Evolutionary conservation across 441 rosid species (phyloP).

Genomic region (Cnidoscolus chayamansa): DNA sequence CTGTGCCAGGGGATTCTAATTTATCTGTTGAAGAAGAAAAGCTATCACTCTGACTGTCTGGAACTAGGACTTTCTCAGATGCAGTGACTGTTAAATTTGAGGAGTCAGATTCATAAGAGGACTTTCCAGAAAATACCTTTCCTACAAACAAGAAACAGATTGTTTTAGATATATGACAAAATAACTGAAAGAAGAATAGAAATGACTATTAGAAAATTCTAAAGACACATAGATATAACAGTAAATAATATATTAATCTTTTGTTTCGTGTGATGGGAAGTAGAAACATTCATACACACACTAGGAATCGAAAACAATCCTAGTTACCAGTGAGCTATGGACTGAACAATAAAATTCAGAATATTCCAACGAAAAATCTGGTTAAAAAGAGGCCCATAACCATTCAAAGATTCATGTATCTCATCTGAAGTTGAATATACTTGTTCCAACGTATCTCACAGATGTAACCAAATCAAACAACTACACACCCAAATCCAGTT

Average conservation of each 20-base stretch:
- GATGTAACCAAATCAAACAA: no score
- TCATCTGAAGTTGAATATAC: no score
- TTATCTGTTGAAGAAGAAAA: slow-evolving; percentile 47
- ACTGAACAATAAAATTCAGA: neutral
- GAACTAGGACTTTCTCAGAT: slow-evolving; percentile 63
- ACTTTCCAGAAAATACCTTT: slow-evolving; percentile 59
- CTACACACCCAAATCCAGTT: no score
- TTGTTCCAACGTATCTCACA: no score
- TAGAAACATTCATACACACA: no score
- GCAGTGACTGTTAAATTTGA: slow-evolving; percentile 48
- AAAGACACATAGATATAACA: neutral
- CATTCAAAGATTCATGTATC: neutral
- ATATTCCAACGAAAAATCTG: neutral
- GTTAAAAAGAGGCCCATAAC: neutral
- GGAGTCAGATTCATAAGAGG: slow-evolving; percentile 59
- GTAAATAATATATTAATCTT: neutral
- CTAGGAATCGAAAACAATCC: neutral
- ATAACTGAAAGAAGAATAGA: neutral
- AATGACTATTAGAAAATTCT: neutral
- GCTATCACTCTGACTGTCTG: slow-evolving; percentile 40
- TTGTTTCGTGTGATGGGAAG: neutral
- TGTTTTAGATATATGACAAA: slow-evolving; percentile 12
- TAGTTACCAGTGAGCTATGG: neutral
- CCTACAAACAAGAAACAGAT: slow-evolving; percentile 51
- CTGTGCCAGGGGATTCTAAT: slow-evolving; percentile 33